Conservation (phyloP, 1,139 yeast genomes). For the Hanseniaspora gamundiae region DNA sequence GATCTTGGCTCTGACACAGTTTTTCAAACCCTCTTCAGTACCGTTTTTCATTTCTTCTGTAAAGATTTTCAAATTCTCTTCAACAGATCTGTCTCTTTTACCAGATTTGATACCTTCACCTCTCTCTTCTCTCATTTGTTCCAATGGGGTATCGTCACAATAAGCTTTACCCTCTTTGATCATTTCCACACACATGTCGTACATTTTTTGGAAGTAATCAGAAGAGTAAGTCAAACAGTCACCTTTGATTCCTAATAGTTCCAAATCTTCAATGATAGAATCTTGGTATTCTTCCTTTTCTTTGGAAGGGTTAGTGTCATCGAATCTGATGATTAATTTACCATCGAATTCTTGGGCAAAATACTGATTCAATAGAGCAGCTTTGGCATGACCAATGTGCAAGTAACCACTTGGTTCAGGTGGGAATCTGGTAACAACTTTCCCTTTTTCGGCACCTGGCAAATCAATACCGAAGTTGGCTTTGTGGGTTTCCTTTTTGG, state of each 20-base stretch:
- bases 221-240: conserved; percentile 93
- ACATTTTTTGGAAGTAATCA: conserved; percentile 84
- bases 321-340: conserved; percentile 81
- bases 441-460: conserved; percentile 79
- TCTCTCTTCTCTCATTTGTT: conserved; percentile 94
- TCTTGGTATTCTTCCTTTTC: conserved; percentile 88
- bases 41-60: conserved; percentile 86
- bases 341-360: conserved; percentile 81
- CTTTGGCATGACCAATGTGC: conserved; percentile 97
- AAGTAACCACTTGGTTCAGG: conserved; percentile 94
- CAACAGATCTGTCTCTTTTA: conserved; percentile 83
- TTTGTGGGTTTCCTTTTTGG: conserved; percentile 63
- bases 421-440: conserved; percentile 96
- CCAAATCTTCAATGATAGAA: conserved; percentile 71
- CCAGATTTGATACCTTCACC: conserved; percentile 88
- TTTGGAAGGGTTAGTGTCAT: conserved; percentile 97
- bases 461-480: conserved; percentile 91
- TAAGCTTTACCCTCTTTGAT: conserved; percentile 93
- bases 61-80: conserved; percentile 77
- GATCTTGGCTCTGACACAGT: conserved; percentile 91
- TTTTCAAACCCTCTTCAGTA: conserved; percentile 78
- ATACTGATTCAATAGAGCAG: conserved; percentile 93
- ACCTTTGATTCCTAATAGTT: conserved; percentile 90
- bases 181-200: conserved; percentile 67
- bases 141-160: conserved; percentile 91